A percentile compares a stretch with the other conserved stretches of the same genome.
These are phyloP conservation scores for Pseudopyricularia cyperi DNA, from an alignment of 2,329 filamentous ascomycete genomes.

Conservation along the genomic window DNA sequence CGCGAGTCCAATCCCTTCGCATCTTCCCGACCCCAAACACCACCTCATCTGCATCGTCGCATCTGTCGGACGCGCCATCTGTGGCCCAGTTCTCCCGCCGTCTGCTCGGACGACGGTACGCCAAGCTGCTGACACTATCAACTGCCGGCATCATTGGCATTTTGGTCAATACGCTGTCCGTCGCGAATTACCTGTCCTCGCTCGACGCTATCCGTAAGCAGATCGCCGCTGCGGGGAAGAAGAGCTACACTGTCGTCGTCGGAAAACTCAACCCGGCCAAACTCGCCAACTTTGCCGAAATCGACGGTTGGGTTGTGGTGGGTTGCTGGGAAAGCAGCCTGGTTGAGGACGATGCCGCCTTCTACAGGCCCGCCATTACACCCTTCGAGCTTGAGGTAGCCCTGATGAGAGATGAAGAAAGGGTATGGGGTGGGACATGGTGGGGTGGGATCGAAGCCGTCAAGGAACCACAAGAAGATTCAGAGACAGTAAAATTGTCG, in stretches of 20 bases:
- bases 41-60: not conserved
- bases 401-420: conserved; percentile 58
- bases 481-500: conserved; percentile 11
- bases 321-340: conserved; percentile 96
- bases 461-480: conserved; percentile 24
- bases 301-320: conserved; percentile 93
- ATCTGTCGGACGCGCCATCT: conserved; percentile 22
- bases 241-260: conserved; percentile 91
- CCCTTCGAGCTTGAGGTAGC: conserved; percentile 82
- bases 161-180: conserved; percentile 86
- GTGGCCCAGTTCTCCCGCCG: conserved; percentile 33
- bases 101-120: conserved; percentile 74
- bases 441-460: conserved; percentile 71
- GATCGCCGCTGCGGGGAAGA: conserved; percentile 75
- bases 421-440: conserved; percentile 83
- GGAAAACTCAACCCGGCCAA: conserved; percentile 95
- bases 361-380: conserved; percentile 85
- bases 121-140: conserved; percentile 65
- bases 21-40: conserved; percentile 46
- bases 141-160: conserved; percentile 83
- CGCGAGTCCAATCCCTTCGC: conserved; percentile 64
- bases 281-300: conserved; percentile 88
- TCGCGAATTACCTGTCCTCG: conserved; percentile 77
- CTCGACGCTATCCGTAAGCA: conserved; percentile 59
- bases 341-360: conserved; percentile 69